Evolutionary conservation across 768 basidiomycete genomes (phyloP), one percentile per base, ranked within the genome.

Genomic region (Infundibulicybe gibba): DNA sequence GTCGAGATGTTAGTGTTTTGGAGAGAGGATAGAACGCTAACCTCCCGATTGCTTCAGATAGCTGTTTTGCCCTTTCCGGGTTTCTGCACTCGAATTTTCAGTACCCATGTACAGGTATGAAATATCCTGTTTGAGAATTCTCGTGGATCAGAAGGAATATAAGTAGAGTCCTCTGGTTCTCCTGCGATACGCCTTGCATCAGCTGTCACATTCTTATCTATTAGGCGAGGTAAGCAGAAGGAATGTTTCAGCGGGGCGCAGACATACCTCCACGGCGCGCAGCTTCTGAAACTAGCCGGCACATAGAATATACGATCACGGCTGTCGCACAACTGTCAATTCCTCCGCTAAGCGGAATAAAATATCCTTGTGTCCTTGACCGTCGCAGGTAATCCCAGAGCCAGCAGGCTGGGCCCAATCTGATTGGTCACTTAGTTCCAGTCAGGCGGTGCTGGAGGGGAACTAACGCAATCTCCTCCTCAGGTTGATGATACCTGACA

Each of bases 71-170:
- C 31, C 97, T 75, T 75, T 68, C 10, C 92, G 72, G 6, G 97
- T 98, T 56, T 97, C 97, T 0, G 64, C 64, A 49, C 86, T 91
- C 6, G 95, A 97, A 62, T 98, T 94, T 64, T 94, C 90, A 0
- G 97, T 99, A 5, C 95, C 95, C 97, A 99, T 98, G 66, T 95
- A 99, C 93, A 97, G 0, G 94, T 95, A 64, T 98, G 94, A 72
- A 99, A 95, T 45, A 98, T 85, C 19, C 92, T 76, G 44, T 72
- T 75, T 20, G 83, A 81, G 56, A 97, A 93, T 60, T 98, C 97
- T 40, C 75, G 80, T 0, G 94, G 82, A 62, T 99, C 94, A 0
- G 80, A 75, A 1, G 97, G 95, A 20, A 92, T 57, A 60, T 97
- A 98, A 1, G 67, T 67, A 2, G 94, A 95, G 49, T 79, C 83